Evolutionary conservation across 768 basidiomycete species (phyloP).

Genomic region (Termitomyces sp.): DNA sequence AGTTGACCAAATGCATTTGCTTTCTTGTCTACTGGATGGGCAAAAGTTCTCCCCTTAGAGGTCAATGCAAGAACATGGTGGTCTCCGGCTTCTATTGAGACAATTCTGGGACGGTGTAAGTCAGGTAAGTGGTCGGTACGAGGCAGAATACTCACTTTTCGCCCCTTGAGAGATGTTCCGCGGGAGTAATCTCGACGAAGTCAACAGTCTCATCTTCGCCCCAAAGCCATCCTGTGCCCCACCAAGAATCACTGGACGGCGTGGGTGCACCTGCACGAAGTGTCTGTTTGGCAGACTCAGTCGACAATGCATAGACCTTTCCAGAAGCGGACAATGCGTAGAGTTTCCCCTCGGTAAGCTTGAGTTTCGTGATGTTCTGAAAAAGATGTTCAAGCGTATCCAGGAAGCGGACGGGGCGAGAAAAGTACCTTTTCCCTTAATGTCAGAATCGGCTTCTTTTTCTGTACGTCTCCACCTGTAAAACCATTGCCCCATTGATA

Average conservation of each 20-base stretch:
- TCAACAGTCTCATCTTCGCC: constrained; percentile 50
- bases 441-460: constrained; percentile 46
- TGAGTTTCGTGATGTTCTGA: constrained; percentile 70
- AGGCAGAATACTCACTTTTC: constrained; percentile 56
- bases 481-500: constrained; percentile 83
- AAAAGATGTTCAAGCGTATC: not conserved
- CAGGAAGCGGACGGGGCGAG: no score
- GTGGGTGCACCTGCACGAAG: constrained; percentile 36
- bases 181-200: constrained; percentile 60
- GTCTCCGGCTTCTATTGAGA: constrained; percentile 69
- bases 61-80: constrained; percentile 75
- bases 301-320: constrained; percentile 66
- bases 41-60: constrained; percentile 73
- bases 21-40: constrained; percentile 67
- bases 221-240: constrained; percentile 60
- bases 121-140: not conserved
- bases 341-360: constrained; percentile 56
- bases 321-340: constrained; percentile 83
- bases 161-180: constrained; percentile 52
- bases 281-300: constrained; percentile 47
- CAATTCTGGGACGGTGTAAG: constrained; percentile 46
- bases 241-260: constrained; percentile 53
- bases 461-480: constrained; percentile 33
- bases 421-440: constrained; percentile 59
- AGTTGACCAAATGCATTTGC: constrained; percentile 87